Conservation (phyloP, 2,329 filamentous ascomycete genomes). For the Cercospora beticola region DNA sequence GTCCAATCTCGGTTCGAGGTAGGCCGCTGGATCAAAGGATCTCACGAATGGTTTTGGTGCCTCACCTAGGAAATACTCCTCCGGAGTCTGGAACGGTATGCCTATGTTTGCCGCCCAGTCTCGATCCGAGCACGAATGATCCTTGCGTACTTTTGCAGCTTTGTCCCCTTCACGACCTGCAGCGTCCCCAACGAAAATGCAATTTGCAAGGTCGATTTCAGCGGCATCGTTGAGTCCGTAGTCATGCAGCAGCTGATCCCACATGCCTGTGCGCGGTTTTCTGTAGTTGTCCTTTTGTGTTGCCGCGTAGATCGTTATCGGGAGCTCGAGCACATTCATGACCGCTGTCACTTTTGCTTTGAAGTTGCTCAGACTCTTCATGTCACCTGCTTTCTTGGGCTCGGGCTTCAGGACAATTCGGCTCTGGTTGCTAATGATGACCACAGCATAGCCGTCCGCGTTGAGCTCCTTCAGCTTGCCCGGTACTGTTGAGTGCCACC, state of each 20-base stretch:
- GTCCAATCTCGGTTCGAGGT: slow-evolving; percentile 42
- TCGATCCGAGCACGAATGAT: slow-evolving; percentile 61
- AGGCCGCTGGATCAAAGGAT: slow-evolving; percentile 67
- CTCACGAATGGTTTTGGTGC: slow-evolving; percentile 64
- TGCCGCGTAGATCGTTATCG: slow-evolving; percentile 80
- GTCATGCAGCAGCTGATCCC: slow-evolving; percentile 64
- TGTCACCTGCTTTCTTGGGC: slow-evolving; percentile 62
- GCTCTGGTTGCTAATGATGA: slow-evolving; percentile 86
- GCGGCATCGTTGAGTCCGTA: slow-evolving; percentile 49
- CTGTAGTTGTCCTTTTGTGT: slow-evolving; percentile 78
- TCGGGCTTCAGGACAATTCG: slow-evolving; percentile 72
- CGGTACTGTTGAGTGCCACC: slow-evolving; percentile 79
- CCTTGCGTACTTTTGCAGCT: slow-evolving; percentile 48
- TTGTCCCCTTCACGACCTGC: slow-evolving; percentile 51
- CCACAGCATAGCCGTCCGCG: slow-evolving; percentile 70
- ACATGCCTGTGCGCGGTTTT: slow-evolving; percentile 89
- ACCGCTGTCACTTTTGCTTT: slow-evolving; percentile 75
- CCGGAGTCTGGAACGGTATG: slow-evolving; percentile 78
- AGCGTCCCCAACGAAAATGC: slow-evolving; percentile 89
- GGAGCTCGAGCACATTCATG: slow-evolving; percentile 69
- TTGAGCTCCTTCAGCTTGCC: slow-evolving; percentile 65
- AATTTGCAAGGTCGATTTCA: slow-evolving; percentile 66
- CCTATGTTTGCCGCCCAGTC: slow-evolving; percentile 85
- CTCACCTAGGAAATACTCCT: slow-evolving; percentile 82
- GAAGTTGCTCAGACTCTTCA: slow-evolving; percentile 72